A percentile compares a stretch with the other conserved stretches of the same genome.
Evolutionary conservation across 768 basidiomycete genomes (phyloP).

Genomic region (Lactarius indigo): DNA sequence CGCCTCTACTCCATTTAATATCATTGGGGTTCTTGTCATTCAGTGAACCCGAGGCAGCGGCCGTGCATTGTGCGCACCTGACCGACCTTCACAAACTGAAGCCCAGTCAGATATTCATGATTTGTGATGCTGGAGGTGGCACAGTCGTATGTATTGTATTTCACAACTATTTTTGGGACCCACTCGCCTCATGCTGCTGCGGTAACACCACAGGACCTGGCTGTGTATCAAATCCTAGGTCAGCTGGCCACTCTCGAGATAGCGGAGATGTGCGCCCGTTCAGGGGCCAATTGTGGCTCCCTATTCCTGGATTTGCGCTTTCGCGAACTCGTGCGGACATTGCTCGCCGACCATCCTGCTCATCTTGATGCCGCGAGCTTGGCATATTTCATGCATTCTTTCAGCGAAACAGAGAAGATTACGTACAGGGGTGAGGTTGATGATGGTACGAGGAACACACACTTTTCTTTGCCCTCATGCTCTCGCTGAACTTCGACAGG

Average conservation of each 20-base stretch:
- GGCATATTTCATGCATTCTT: conserved; percentile 86
- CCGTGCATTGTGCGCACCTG: conserved; percentile 81
- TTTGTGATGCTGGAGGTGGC: conserved; percentile 70
- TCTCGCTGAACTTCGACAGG: conserved; percentile 40
- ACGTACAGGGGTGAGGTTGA: conserved; percentile 68
- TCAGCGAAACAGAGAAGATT: conserved; percentile 85
- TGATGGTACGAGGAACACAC: conserved; percentile 52
- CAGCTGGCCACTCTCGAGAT: conserved; percentile 81
- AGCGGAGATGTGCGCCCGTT: conserved; percentile 85
- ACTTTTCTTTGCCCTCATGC: conserved; percentile 1
- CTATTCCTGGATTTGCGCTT: conserved; percentile 87
- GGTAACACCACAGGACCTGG: conserved; percentile 37
- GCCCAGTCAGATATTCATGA: conserved; percentile 81
- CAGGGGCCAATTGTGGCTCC: conserved; percentile 84
- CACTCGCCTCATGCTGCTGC: conserved; percentile 12
- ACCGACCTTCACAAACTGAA: conserved; percentile 76
- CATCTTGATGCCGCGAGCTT: conserved; percentile 80
- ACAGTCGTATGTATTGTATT: conserved; percentile 23
- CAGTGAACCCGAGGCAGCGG: conserved; percentile 80
- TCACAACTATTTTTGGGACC: conserved; percentile 1
- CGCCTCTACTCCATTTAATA: conserved; percentile 7
- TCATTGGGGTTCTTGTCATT: not conserved
- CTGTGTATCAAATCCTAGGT: conserved; percentile 65
- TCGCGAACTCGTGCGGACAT: conserved; percentile 71
- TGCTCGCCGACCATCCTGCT: conserved; percentile 78